Base-by-base conservation (phyloP, 176 grass and related monocot species). In the Musa troglodytarum region DNA sequence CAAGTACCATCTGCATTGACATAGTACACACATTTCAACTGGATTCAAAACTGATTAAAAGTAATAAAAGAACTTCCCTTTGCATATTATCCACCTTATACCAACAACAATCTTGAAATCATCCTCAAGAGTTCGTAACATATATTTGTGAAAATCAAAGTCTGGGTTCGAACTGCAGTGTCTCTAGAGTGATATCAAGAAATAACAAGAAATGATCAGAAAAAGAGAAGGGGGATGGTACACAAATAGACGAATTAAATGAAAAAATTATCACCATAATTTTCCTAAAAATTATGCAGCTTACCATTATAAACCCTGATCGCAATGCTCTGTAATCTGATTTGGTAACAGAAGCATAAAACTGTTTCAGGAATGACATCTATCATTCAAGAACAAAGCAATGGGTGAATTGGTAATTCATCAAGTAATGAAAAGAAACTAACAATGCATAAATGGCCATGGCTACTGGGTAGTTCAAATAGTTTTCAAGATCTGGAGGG, bases 41-140 rank as follows among this genome's bases (percentile, higher is more conserved):
- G 9, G 24, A 15, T 50, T 26, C 34, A 76, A 69, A 53, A 69
- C n/a, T 64, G 52, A 71, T 52, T 63, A 20, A 7, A 77, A 72
- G 21, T 52, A 73, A 25, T 70, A 69, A 54, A 51, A 8, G 2
- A n/a, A 70, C 14, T n/a, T 51, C 43, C 17, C 1, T 70, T 70
- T 51, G 71, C 8, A 64, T 75, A 54, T 84, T 29, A 89, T 83
- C 72, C 65, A 96, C 86, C 92, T 96, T 82, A 96, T 92, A 74
- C 86, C 68, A 73, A 92, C 92, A 89, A 92, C 86, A 72, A 80
- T 89, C 77, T 89, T 96, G 90, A 96, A 96, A 79, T 96, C 92
- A 56, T 92, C 79, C 65, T 92, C 84, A 43, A 96, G 84, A 65
- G 86, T 89, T 68, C 79, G 82, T 54, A 87, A 73, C 79, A 89